Conservation (phyloP, 2,329 filamentous ascomycete species). For the Stachybotrys echinatus region DNA sequence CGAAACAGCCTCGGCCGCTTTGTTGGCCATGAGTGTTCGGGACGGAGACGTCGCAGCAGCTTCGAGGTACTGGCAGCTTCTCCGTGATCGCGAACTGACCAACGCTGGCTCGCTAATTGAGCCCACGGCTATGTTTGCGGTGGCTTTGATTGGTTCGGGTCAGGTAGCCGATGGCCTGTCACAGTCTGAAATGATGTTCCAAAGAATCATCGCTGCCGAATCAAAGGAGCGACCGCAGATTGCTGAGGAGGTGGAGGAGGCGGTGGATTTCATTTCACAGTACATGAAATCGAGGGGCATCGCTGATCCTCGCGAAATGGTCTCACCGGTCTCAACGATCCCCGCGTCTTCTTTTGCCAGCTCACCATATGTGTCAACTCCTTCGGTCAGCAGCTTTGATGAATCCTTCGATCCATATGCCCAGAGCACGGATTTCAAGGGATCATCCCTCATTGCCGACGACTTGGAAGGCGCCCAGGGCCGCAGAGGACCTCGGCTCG, state of each 20-base stretch:
- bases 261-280: slow-evolving; percentile 60
- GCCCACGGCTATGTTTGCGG: slow-evolving; percentile 83
- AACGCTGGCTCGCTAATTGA: slow-evolving; percentile 68
- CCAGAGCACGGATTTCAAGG: slow-evolving; percentile 86
- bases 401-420: slow-evolving; percentile 90
- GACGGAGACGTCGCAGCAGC: slow-evolving; percentile 73
- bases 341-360: slow-evolving; percentile 34
- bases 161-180: slow-evolving; percentile 75
- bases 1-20: slow-evolving; percentile 64
- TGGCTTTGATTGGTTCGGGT: slow-evolving; percentile 81
- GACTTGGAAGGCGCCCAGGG: slow-evolving; percentile 77
- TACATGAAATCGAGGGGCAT: slow-evolving; percentile 56
- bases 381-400: slow-evolving; percentile 59
- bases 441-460: slow-evolving; percentile 84
- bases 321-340: slow-evolving; percentile 39
- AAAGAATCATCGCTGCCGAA: slow-evolving; percentile 65
- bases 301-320: slow-evolving; percentile 46
- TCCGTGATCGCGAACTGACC: slow-evolving; percentile 57
- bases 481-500: slow-evolving; percentile 66
- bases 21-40: slow-evolving; percentile 83
- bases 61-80: slow-evolving; percentile 72
- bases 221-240: slow-evolving; percentile 48
- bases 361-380: slow-evolving; percentile 49
- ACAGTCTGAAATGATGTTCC: slow-evolving; percentile 81
- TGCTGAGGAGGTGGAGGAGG: slow-evolving; percentile 81